Percentiles rank a stretch among this genome's conserved stretches.
phyloP scores from a whole-genome alignment of 1,139 yeast species.

The Candida labiduridarum region DNA sequence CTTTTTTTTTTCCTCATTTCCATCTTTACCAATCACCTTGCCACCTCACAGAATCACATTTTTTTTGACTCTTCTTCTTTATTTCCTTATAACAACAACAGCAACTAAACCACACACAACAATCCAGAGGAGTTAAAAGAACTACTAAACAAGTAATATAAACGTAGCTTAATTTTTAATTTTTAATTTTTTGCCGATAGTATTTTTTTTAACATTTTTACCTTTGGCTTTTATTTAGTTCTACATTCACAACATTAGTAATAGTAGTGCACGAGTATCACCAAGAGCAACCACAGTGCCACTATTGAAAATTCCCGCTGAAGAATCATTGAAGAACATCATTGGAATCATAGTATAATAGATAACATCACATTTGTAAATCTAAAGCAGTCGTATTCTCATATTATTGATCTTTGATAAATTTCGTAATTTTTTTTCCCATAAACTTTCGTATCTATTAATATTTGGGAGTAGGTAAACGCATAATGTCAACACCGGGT shows the following conservation, averaged over 20 bases:
- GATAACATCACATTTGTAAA: neutral
- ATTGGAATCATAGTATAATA: neutral
- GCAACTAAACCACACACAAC: neutral
- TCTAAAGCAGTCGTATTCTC: neutral
- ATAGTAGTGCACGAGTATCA: neutral
- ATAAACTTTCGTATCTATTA: neutral
- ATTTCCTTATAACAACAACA: neutral
- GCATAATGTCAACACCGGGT: constrained; percentile 16
- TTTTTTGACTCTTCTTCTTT: neutral
- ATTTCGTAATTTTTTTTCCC: neutral
- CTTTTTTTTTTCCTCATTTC: neutral
- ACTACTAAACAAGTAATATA: neutral
- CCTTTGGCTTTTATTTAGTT: neutral
- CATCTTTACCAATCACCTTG: neutral
- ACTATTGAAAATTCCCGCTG: neutral
- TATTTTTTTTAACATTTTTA: neutral
- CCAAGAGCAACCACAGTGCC: neutral
- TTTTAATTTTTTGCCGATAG: neutral
- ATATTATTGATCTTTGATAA: neutral
- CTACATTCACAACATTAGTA: neutral
- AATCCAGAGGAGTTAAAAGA: neutral
- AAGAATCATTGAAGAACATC: neutral
- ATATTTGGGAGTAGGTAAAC: neutral
- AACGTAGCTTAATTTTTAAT: neutral
- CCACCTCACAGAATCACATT: neutral